These are phyloP conservation scores for Colletotrichum sp. DNA, from an alignment of 2,329 filamentous ascomycete species.

Conservation along the genomic window DNA sequence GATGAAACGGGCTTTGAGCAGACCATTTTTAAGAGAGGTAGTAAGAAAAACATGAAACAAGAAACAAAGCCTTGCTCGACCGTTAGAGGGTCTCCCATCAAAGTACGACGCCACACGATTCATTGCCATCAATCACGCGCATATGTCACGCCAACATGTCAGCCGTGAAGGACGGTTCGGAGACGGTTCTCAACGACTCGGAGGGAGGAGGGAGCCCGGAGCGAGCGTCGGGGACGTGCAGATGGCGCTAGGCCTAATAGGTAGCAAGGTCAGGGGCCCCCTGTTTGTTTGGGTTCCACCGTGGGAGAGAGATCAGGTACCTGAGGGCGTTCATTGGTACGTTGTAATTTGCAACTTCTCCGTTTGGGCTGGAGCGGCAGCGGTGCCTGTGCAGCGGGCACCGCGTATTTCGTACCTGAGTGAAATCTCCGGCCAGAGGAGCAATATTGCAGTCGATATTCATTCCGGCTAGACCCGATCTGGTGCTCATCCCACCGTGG, in stretches of 20 bases:
- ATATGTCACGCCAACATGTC: background rate
- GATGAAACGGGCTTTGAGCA: background rate
- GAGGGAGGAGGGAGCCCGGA: background rate
- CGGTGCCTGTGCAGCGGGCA: background rate
- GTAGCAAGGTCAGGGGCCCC: background rate
- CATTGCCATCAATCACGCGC: background rate
- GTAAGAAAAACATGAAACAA: background rate
- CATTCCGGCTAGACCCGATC: background rate
- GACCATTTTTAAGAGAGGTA: background rate
- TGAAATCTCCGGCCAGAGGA: background rate
- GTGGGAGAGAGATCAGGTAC: background rate
- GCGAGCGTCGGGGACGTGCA: background rate
- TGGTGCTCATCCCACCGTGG: background rate
- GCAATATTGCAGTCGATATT: background rate
- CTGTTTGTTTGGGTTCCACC: background rate
- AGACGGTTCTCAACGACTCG: background rate
- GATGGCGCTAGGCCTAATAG: background rate
- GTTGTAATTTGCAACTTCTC: background rate
- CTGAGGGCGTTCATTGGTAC: background rate
- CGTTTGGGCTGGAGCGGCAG: background rate
- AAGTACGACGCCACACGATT: background rate
- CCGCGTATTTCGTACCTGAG: background rate
- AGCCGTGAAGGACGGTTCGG: background rate
- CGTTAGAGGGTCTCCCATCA: background rate
- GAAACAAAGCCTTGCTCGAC: background rate